These are phyloP conservation scores for Solanum paucissectum DNA, from an alignment of 257 asterid species.

Conservation along the genomic window DNA sequence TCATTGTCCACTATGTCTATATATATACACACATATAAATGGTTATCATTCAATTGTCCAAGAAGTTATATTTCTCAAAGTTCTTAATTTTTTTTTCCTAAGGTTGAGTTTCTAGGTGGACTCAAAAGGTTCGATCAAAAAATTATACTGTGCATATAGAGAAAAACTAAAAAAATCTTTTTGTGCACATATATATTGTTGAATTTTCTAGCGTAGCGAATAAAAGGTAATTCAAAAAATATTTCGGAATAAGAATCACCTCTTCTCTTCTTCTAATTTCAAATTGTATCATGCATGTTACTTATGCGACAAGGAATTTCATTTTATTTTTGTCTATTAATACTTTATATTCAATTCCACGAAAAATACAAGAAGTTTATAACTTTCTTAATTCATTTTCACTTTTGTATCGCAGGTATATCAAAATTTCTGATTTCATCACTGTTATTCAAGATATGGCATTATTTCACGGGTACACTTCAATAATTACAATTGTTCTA, in stretches of 20 bases:
- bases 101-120: background rate
- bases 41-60: background rate
- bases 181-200: background rate
- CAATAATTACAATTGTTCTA: background rate
- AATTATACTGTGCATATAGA: background rate
- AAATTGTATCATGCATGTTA: background rate
- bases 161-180: background rate
- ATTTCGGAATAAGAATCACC: background rate
- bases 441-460: background rate
- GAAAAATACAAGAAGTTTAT: background rate
- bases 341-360: background rate
- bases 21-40: background rate
- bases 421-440: background rate
- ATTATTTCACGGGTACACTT: background rate
- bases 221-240: background rate
- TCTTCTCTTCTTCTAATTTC: background rate
- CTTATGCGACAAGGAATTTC: background rate
- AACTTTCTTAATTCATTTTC: background rate
- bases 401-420: background rate
- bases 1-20: background rate
- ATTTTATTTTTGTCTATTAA: background rate
- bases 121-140: background rate
- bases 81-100: background rate
- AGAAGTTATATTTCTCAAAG: background rate
- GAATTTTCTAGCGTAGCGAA: background rate